phyloP scores from a whole-genome alignment of 2,329 filamentous ascomycete genomes.

The Ophiostoma himal-ulmi region DNA sequence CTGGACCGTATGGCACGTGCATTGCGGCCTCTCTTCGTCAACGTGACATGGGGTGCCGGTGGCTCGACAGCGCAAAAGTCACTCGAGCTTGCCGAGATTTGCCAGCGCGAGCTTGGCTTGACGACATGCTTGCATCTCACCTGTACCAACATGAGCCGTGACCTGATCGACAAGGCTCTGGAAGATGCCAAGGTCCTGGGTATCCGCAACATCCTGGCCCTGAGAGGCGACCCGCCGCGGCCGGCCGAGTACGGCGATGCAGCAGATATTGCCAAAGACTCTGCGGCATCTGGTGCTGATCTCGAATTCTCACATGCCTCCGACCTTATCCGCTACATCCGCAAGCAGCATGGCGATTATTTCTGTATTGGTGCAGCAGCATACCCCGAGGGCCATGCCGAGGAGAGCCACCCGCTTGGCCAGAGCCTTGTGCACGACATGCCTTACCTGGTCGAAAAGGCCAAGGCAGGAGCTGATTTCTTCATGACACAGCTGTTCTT shows the following conservation, averaged over 20 bases:
- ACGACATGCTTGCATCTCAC: slow-evolving; percentile 95
- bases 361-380: slow-evolving; percentile 93
- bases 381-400: slow-evolving; percentile 92
- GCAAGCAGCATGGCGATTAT: slow-evolving; percentile 79
- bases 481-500: slow-evolving; percentile 99
- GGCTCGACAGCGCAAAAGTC: slow-evolving; percentile 88
- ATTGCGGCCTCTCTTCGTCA: slow-evolving; percentile 87
- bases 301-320: slow-evolving; percentile 83
- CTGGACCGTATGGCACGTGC: slow-evolving; percentile 92
- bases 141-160: slow-evolving; percentile 93
- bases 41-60: slow-evolving; percentile 95
- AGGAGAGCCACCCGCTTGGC: slow-evolving; percentile 72
- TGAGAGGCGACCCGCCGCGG: slow-evolving; percentile 85
- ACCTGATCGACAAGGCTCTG: slow-evolving; percentile 78
- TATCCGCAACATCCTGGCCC: slow-evolving; percentile 86
- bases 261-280: slow-evolving; percentile 31
- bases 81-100: slow-evolving; percentile 89
- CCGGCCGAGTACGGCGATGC: slow-evolving; percentile 74
- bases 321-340: slow-evolving; percentile 86
- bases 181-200: slow-evolving; percentile 86
- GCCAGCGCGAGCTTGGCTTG: slow-evolving; percentile 82
- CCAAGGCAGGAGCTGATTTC: slow-evolving; percentile 86
- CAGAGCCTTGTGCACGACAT: slow-evolving; percentile 73
- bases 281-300: slow-evolving; percentile 55
- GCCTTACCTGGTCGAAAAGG: slow-evolving; percentile 85